Base-by-base conservation (phyloP, 176 grass and related monocot genomes). In the Triticum timopheevii region DNA sequence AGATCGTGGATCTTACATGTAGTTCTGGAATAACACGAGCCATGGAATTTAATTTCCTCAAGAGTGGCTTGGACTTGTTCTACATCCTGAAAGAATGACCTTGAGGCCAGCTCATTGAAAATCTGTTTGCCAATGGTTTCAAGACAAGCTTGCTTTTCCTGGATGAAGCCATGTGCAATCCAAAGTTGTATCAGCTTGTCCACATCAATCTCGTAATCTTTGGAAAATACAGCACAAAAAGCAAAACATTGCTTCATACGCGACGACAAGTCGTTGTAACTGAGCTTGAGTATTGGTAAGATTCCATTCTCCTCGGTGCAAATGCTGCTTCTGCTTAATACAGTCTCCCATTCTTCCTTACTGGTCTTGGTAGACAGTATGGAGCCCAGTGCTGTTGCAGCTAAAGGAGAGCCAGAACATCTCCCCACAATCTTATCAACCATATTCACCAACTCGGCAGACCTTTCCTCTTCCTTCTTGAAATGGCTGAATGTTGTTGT, bases 371-470 rank as follows among this genome's bases (percentile, higher is more conserved):
- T 47, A 80, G 17, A 28, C 24, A 88, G 23, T 17, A 82, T 31
- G 34, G 47, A 52, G 35, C 79, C 68, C 0, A 88, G 49, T 15
- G 86, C 8, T 30, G 31, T 88, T 25, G 72, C 77, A 0, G 86
- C 86, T 7, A 88, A 10, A 0, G 76, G 85, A 54, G 79, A 87
- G 10, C 85, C 85, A 38, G 0, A 6, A 61, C 84, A 86, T 22
- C 15, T 76, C 0, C 19, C 0, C 2, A 62, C 78, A 39, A 88
- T 35, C 8, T 31, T 3, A 6, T 1, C 80, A 59, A 78, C 86
- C 19, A 88, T 39, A 1, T 76, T 22, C n/a, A 82, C 40, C 1
- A 77, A 10, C 7, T 40, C 11, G 6, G 7, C 6, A 0, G 58
- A 4, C 45, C 12, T 49, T 49, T 49, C 13, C 22, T 56, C 52